Conservation (phyloP, 768 basidiomycete species). For the Psilocybe cubensis region DNA sequence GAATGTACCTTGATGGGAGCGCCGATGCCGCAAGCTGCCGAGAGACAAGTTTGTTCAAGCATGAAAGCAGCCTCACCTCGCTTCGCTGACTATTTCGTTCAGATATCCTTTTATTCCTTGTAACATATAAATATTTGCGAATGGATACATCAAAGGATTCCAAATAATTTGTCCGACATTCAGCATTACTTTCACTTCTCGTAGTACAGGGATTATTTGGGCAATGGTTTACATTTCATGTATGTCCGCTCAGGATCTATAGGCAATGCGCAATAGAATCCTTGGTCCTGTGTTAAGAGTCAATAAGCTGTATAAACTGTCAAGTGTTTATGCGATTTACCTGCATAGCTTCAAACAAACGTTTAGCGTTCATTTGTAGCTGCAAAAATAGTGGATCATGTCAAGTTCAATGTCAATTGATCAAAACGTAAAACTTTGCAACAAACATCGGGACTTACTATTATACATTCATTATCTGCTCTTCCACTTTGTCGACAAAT, state of each 20-base stretch:
- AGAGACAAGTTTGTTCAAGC: no score
- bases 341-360: constrained; percentile 76
- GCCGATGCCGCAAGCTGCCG: no score
- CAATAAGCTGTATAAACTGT: not conserved
- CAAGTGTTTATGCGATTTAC: constrained; percentile 30
- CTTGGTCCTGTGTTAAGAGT: constrained; percentile 46
- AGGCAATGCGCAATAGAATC: constrained; percentile 72
- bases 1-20: no score
- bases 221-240: constrained; percentile 72
- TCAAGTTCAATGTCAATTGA: no score
- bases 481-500: constrained; percentile 54
- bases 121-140: no score
- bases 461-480: constrained; percentile 55
- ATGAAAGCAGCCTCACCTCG: no score
- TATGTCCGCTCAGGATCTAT: constrained; percentile 67
- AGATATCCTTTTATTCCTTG: no score
- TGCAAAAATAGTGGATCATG: constrained; percentile 25
- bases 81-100: no score
- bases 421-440: no score
- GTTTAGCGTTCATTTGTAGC: constrained; percentile 65
- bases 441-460: constrained; percentile 38
- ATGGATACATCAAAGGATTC: no score
- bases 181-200: no score
- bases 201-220: constrained; percentile 43
- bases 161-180: not conserved